Evolutionary conservation across 768 basidiomycete species (phyloP), one percentile per base, ranked within the genome.

Genomic region (Ramaria sp.): DNA sequence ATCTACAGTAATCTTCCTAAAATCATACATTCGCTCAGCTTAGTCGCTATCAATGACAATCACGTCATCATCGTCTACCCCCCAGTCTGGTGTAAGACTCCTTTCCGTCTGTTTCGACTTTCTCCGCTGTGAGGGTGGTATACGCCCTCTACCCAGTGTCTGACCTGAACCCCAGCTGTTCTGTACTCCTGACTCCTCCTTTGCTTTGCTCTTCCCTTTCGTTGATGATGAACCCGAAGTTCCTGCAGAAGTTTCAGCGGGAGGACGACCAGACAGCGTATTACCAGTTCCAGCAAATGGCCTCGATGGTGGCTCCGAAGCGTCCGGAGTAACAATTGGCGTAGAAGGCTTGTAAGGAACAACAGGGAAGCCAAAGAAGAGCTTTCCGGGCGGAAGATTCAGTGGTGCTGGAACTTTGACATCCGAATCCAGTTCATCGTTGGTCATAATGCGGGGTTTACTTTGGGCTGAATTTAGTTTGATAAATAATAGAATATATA

Each of bases 311-410:
- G 57, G 62, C 67, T 36, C 45, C 28, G 70, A 55, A 32, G 65
- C 60, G 42, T 70, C 64, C 4, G 82, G 77, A 6, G 81, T 28
- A 32, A 9, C 43, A 15, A 27, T 37, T 34, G 13, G 27, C 15
- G 58, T 51, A 22, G 62, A 54, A 9, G 58, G 79, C 3, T 69
- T 73, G 64, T 88, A 89, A 1, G 85, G 73, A 1, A 79, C 71
- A 55, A 88, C 78, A 57, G 88, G 86, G 71, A 85, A 99, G 9
- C 96, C 96, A 63, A 99, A 98, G 74, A 99, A 99, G 18, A 99
- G 74, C 60, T 96, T 86, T 12, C 96, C 96, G 59, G 87, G 85
- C 0, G 96, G 93, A 9, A 99, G 73, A 59, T 85, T 86, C 39
- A 99, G 73, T 7, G 92, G 84, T 0, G 90, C 93, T 3, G 96